phyloP scores from a whole-genome alignment of 1,284 basidiomycete species.

The Kwoniella shivajii region DNA sequence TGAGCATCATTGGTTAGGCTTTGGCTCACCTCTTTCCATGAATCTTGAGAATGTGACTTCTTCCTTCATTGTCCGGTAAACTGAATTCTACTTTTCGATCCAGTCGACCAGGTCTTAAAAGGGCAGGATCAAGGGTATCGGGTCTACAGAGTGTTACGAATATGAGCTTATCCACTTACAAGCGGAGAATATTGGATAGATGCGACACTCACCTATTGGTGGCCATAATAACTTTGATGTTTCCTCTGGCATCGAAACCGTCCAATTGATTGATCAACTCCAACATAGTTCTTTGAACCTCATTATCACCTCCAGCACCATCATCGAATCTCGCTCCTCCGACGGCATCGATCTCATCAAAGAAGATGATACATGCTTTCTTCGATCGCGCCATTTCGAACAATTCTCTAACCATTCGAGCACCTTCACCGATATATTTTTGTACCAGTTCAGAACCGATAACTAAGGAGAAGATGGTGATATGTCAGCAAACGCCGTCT shows the following conservation, averaged over 20 bases:
- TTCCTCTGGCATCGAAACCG: constrained; percentile 96
- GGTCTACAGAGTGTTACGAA: constrained; percentile 63
- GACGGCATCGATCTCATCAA: constrained; percentile 89
- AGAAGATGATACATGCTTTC: constrained; percentile 99
- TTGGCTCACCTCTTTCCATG: constrained; percentile 80
- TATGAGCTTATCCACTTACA: not conserved
- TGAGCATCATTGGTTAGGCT: not conserved
- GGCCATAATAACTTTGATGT: constrained; percentile 99
- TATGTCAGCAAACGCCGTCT: not conserved
- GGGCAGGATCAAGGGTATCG: constrained; percentile 95
- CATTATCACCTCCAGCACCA: constrained; percentile 98
- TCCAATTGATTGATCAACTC: constrained; percentile 99
- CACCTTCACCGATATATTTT: constrained; percentile 99
- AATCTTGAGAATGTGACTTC: constrained; percentile 94
- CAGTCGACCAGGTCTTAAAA: constrained; percentile 92
- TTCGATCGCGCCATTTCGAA: constrained; percentile 99
- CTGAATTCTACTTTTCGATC: constrained; percentile 96
- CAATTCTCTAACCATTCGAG: constrained; percentile 96
- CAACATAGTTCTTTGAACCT: constrained; percentile 99
- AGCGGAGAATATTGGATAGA: not conserved
- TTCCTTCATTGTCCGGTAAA: constrained; percentile 92
- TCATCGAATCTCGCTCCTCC: constrained; percentile 99
- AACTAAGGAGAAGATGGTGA: constrained; percentile 22
- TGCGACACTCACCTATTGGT: constrained; percentile 74
- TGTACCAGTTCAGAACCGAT: constrained; percentile 99